Evolutionary conservation across 768 basidiomycete species (phyloP), one percentile per base, ranked within the genome.

Genomic region (Termitomyces bulborhizus): DNA sequence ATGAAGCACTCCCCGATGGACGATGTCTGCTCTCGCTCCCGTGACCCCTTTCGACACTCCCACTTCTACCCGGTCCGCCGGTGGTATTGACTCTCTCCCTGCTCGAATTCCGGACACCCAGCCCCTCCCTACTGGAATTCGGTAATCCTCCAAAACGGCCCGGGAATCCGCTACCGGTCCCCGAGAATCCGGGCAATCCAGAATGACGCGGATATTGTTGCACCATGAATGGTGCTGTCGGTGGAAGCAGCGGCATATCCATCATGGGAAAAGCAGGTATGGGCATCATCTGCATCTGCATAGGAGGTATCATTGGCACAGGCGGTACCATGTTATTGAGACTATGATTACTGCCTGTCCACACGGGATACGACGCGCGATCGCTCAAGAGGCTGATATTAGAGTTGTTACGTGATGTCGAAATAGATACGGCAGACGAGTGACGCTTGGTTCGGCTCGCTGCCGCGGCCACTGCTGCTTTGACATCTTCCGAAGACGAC

Each of bases 141-240:
- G 70, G 69, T 40, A 66, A 73, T 59, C 68, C 57, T 32, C 71
- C 66, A 42, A 65, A 51, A 11, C 68, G 71, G n/a, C 70, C 65
- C 12, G 46, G 62, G n/a, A 73, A 76, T 50, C 49, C 49, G 37
- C 48, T 16, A 9, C 49, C 49, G 3, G 71, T 68, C 12, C 67
- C 66, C 0, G 75, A 69, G 4, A 66, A 61, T 9, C 67, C 66
- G 21, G 70, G 69, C 3, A 74, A 73, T 61, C 58, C 68, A 26
- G 54, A 51, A 32, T 60, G 60, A 24, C 77, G 73, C 31, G 80
- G 75, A 54, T 76, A 81, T 55, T 81, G 77, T 53, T 81, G 81
- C 71, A 86, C 77, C 84, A 88, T 88, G 68, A 89, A 90, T 12
- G 88, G 86, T 24, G 88, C 80, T 1, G 82, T 76, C 5, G 88